Evolutionary conservation across 2,329 filamentous ascomycete genomes (phyloP), one percentile per base, ranked within the genome.

Genomic region (Fusarium globosum): DNA sequence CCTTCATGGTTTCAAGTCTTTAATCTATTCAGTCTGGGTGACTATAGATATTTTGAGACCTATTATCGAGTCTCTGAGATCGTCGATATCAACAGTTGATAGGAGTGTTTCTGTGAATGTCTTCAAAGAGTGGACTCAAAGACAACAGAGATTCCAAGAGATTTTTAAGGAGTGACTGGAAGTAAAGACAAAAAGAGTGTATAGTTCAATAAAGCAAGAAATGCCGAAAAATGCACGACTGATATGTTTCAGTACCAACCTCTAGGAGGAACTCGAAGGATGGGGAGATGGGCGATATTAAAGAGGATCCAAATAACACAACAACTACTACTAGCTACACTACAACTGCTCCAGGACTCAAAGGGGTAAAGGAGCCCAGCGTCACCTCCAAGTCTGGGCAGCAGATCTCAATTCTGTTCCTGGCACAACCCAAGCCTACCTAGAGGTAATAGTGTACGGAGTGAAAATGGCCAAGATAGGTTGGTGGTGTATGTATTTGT

Each of bases 1-100:
- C 72, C 76, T 80, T 83, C 82, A 83, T 83, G n/a, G 13, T 70
- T 30, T 15, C 55, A 30, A 49, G n/a, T 51, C 59, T 49, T 39
- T 62, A 21, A 38, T 15, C 36, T 52, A 21, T 30, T 45, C 9
- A 52, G 15, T 18, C 41, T 20, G 30, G 56, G 23, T 4, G 30
- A 28, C 43, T 53, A 48, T 35, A 39, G 30, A 30, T 60, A 33
- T 39, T 48, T 39, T 58, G 36, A 65, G 64, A 60, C 68, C 46
- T 59, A 38, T 39, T 61, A 39, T 35, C 33, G 36, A 63, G 30
- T 36, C 41, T 21, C 57, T 43, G 41, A 42, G 42, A 57, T 62
- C 46, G 46, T 53, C 30, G 57, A 45, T 53, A 33, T 26, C 30
- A 16, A 42, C 35, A 42, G 33, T 30, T 59, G 48, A 12, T 57